Percentiles rank a stretch among this genome's conserved stretches.
Conservation (phyloP, 2,329 filamentous ascomycete genomes). For the Achaetomium macrosporum region DNA sequence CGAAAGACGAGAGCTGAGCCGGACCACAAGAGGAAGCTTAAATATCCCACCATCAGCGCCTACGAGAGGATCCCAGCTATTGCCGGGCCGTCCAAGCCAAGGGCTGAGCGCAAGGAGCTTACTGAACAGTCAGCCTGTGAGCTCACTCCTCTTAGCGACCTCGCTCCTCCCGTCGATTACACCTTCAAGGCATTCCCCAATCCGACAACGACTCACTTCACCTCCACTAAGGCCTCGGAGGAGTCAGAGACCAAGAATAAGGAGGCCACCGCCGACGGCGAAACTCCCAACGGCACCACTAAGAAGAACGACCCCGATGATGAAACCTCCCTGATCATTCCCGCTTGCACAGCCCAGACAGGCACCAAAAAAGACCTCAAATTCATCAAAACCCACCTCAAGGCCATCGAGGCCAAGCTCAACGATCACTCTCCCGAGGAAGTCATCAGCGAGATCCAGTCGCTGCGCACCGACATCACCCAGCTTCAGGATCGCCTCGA, state of each 20-base stretch:
- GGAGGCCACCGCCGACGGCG: neutral
- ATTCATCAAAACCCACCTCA: slow-evolving; percentile 15
- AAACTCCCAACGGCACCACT: neutral
- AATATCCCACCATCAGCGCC: neutral
- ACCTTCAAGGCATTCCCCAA: slow-evolving; percentile 10
- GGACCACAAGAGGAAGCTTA: neutral
- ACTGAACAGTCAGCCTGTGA: neutral
- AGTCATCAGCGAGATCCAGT: neutral
- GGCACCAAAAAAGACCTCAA: slow-evolving; percentile 15
- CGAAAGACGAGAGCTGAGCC: slow-evolving; percentile 1
- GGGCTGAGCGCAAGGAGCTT: neutral
- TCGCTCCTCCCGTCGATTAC: neutral
- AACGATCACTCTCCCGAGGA: neutral
- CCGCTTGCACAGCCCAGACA: neutral
- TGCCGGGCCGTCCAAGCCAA: neutral
- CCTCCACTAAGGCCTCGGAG: neutral
- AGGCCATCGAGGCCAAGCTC: slow-evolving; percentile 8
- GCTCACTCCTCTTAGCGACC: neutral
- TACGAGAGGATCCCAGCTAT: neutral
- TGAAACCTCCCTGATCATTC: neutral
- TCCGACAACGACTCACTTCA: neutral
- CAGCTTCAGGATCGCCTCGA: slow-evolving; percentile 11
- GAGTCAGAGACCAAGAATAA: neutral
- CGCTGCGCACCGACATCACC: slow-evolving; percentile 8
- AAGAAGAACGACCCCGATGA: neutral